A percentile compares a stretch with the other conserved stretches of the same genome.
These are phyloP conservation scores for Tagetes erecta DNA, from an alignment of 129 eudicot genomes.

Conservation along the genomic window DNA sequence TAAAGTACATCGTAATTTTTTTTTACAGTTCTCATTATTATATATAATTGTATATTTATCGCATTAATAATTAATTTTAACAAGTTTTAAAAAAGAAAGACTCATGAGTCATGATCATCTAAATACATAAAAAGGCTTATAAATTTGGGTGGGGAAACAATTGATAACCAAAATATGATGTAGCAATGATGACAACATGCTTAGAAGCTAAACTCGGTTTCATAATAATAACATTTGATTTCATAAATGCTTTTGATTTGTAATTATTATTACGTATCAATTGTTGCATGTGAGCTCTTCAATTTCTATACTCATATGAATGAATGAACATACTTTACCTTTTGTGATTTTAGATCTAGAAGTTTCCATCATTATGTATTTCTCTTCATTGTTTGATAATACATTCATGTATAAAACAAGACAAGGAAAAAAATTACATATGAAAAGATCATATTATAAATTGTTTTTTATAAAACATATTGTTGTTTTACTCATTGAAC, in stretches of 20 bases:
- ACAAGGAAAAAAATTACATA: no score
- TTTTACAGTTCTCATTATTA: not conserved
- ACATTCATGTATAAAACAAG: not conserved
- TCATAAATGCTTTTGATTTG: not conserved
- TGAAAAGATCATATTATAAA: no score
- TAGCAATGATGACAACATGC: conserved; percentile 38
- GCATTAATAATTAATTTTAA: no score
- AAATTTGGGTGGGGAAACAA: conserved; percentile 13
- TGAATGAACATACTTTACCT: not conserved
- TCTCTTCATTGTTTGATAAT: not conserved
- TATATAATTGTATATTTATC: not conserved
- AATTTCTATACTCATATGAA: not conserved
- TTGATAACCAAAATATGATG: conserved; percentile 18
- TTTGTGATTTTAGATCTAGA: no score
- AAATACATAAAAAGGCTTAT: not conserved
- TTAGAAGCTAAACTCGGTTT: conserved; percentile 30
- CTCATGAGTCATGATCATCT: not conserved
- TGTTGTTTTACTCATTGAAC: no score
- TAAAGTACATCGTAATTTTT: no score
- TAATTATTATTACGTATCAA: not conserved
- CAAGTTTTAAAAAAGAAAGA: not conserved
- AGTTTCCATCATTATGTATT: not conserved
- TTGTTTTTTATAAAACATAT: no score
- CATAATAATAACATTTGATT: not conserved
- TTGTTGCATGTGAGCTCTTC: not conserved